A percentile compares a stretch with the other conserved stretches of the same genome.
These are phyloP conservation scores for Letharia columbiana DNA, from an alignment of 495 filamentous ascomycete species.

Conservation along the genomic window DNA sequence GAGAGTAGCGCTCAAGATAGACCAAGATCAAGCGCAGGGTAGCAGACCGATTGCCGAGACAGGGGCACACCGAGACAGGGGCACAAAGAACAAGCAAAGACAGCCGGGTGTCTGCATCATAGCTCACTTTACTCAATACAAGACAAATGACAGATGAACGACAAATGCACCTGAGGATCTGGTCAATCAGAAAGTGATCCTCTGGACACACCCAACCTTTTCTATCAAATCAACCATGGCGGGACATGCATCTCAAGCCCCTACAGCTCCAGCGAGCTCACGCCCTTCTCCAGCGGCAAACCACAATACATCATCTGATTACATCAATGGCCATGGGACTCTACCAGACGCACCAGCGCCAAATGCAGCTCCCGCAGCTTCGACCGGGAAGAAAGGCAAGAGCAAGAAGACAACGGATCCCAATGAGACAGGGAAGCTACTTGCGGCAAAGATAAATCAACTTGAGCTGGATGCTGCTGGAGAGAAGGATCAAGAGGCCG, in stretches of 20 bases:
- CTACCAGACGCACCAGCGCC: conserved; percentile 28
- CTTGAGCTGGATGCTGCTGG: conserved; percentile 84
- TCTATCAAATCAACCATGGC: conserved; percentile 20
- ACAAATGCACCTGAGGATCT: conserved; percentile 7
- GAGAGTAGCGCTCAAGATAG: neutral
- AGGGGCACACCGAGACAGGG: conserved; percentile 10
- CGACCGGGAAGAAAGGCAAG: conserved; percentile 59
- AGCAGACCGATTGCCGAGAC: neutral
- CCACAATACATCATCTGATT: conserved; percentile 18
- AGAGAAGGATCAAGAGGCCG: conserved; percentile 89
- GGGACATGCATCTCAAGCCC: conserved; percentile 22
- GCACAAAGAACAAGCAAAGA: neutral
- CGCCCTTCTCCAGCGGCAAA: conserved; percentile 22
- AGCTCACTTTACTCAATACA: neutral
- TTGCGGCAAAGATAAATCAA: conserved; percentile 91
- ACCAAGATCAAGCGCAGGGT: neutral
- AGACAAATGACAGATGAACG: neutral
- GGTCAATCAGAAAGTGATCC: neutral
- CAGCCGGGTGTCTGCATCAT: neutral
- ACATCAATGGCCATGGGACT: conserved; percentile 28
- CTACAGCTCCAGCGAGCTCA: conserved; percentile 17
- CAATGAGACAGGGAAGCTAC: conserved; percentile 77
- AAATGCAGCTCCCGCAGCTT: conserved; percentile 30
- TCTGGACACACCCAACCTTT: neutral
- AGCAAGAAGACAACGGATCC: conserved; percentile 61